Evolutionary conservation across 768 basidiomycete species (phyloP).

Genomic region (Boletus sp.): DNA sequence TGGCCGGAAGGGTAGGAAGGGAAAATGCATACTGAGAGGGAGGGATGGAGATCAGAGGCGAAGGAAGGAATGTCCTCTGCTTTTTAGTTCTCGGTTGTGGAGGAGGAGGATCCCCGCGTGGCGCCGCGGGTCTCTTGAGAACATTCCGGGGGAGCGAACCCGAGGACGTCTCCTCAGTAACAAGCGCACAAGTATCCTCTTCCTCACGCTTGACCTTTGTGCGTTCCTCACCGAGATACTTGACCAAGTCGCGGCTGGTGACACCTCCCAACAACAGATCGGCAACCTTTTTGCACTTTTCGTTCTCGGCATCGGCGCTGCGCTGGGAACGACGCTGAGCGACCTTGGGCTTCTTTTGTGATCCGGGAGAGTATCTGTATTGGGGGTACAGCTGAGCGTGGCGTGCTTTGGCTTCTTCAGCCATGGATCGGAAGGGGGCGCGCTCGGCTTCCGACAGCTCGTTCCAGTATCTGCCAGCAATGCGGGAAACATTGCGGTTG

Average conservation of each 20-base stretch:
- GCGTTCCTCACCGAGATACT: conserved; percentile 16
- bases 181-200: background rate
- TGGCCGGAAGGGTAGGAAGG: background rate
- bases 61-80: background rate
- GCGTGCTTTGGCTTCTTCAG: conserved; percentile 44
- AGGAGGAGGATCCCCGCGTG: background rate
- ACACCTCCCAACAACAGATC: conserved; percentile 35
- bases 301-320: conserved; percentile 34
- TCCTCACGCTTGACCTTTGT: background rate
- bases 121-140: conserved; percentile 8
- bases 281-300: conserved; percentile 40
- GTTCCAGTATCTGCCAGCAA: conserved; percentile 71
- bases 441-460: conserved; percentile 47
- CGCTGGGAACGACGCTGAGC: conserved; percentile 36
- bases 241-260: conserved; percentile 30
- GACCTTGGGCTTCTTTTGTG: conserved; percentile 27
- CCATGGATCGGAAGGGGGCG: conserved; percentile 44
- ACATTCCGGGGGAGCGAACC: background rate
- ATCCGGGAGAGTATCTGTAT: conserved; percentile 61
- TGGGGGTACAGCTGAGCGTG: conserved; percentile 55
- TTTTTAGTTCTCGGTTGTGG: conserved; percentile 9
- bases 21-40: background rate
- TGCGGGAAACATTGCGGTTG: conserved; percentile 70
- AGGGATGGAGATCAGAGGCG: background rate
- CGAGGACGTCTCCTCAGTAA: background rate